Base-by-base conservation (phyloP, 352 stramenopile species). In the Phytopythium cucurbitacearum region DNA sequence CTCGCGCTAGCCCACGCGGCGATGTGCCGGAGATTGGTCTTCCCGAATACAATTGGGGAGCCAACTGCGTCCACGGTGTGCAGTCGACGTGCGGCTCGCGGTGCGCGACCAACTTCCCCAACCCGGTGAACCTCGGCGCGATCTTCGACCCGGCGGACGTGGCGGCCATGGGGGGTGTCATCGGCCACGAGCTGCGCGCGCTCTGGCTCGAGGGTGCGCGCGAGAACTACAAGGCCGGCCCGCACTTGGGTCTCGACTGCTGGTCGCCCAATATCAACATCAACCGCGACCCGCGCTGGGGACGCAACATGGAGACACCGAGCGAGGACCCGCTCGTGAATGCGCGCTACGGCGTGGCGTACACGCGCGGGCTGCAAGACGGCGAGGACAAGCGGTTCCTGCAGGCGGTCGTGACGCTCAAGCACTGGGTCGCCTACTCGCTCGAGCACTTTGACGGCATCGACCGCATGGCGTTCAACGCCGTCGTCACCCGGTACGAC, bases 201-300 rank as follows among this genome's bases (percentile, higher is more conserved):
- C 54, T 92, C 21, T 91, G 82, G 82, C 76, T 90, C 13, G 80
- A 92, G 61, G 82, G 77, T 5, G 82, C 82, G 1, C 58, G 71
- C 7, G 82, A 92, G 45, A 90, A 92, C 54, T 88, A 89, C 51
- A 53, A 53, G 5, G 40, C 48, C 0, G 81, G 76, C 9, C 73
- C 63, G 57, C 82, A 95, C 44, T 61, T 91, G 15, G 92, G 91
- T 0, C 69, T 98, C 16, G 96, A 95, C 47, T 98, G 85, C 65
- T 98, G 88, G 85, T 94, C 85, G 45, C 95, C 95, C 10, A 98
- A 97, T 57, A 91, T 98, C 51, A 98, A 98, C 65, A 89, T 98
- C 50, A 95, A 96, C 48, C 70, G 94, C 57, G 93, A 98, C 73
- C 93, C 94, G 38, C 72, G 93, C 47, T 98, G 91, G 91, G 95